Percentiles rank a stretch among this genome's conserved stretches.
phyloP scores from a whole-genome alignment of 208 protist species.

The Vickermania spadyakhi region DNA sequence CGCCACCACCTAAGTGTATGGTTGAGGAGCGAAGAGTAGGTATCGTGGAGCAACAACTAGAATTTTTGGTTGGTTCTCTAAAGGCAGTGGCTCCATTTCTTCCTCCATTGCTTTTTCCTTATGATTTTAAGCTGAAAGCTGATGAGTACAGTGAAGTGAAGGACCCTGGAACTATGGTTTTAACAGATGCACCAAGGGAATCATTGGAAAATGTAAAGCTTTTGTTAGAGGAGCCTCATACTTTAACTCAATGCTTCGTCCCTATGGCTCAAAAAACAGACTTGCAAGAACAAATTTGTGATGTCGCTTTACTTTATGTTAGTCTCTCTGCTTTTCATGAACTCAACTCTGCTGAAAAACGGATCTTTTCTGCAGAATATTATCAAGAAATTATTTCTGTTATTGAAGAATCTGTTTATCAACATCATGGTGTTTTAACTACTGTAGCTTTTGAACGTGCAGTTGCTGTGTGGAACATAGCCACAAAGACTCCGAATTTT shows the following conservation, averaged over 20 bases:
- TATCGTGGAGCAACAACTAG: constrained; percentile 9
- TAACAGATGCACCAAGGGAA: constrained; percentile 5
- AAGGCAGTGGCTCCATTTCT: constrained; percentile 9
- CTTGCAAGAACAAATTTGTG: constrained; percentile 8
- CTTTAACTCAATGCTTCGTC: background rate
- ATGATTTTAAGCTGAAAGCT: background rate
- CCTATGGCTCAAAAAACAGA: constrained; percentile 8
- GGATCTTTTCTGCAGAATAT: constrained; percentile 4
- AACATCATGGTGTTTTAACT: constrained; percentile 10
- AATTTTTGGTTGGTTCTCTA: constrained; percentile 8
- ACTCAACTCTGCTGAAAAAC: constrained; percentile 1
- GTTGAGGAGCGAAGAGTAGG: background rate
- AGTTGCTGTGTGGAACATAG: constrained; percentile 13
- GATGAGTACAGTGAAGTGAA: constrained; percentile 14
- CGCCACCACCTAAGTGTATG: constrained; percentile 8
- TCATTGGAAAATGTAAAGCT: constrained; percentile 5
- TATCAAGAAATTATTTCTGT: constrained; percentile 10
- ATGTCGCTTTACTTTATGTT: constrained; percentile 13
- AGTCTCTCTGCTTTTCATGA: constrained; percentile 11
- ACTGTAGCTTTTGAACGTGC: constrained; percentile 10
- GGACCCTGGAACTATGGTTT: constrained; percentile 14
- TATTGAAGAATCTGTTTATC: constrained; percentile 16
- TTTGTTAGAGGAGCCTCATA: background rate
- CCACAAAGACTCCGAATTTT: background rate
- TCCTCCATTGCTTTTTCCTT: constrained; percentile 12